A percentile compares a stretch with the other conserved stretches of the same genome.
Evolutionary conservation across 148 eudicot genomes (phyloP).

Genomic region (Persicaria tinctoria): DNA sequence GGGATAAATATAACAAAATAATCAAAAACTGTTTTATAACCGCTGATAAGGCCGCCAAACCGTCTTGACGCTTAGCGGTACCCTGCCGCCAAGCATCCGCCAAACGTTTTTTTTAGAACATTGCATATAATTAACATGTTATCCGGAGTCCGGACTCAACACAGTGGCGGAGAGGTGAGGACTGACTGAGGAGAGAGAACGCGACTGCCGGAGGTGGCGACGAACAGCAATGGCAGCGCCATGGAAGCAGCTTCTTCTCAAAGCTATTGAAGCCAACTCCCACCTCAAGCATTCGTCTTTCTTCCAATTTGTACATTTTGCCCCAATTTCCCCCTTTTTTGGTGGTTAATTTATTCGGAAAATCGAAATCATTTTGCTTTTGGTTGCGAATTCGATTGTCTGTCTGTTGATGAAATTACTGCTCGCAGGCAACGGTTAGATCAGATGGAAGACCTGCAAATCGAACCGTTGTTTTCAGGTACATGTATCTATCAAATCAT

Average conservation of each 20-base stretch:
- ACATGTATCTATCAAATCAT: not conserved
- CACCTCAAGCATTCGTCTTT: slow-evolving; percentile 63
- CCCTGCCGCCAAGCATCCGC: too few relatives aligned
- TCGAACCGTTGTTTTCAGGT: slow-evolving; percentile 95
- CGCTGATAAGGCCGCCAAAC: too few relatives aligned
- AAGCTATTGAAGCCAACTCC: slow-evolving; percentile 62
- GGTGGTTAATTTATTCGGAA: not conserved
- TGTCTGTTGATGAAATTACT: slow-evolving; percentile 3
- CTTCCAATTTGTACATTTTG: slow-evolving; percentile 58
- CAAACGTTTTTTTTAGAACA: too few relatives aligned
- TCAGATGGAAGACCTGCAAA: slow-evolving; percentile 65
- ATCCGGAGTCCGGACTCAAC: too few relatives aligned
- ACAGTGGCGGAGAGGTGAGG: not conserved
- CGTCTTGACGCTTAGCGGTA: too few relatives aligned
- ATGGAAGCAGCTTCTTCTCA: slow-evolving; percentile 85
- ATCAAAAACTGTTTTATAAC: too few relatives aligned
- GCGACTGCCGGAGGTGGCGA: not conserved
- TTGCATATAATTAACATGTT: too few relatives aligned
- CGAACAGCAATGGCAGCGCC: slow-evolving; percentile 26
- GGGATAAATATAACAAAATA: too few relatives aligned
- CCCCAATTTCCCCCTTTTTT: not conserved
- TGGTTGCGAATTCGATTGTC: not conserved
- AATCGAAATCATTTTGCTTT: not conserved
- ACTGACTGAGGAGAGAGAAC: not conserved
- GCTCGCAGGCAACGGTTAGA: slow-evolving; percentile 56